Evolutionary conservation across 2,329 filamentous ascomycete species (phyloP), one percentile per base, ranked within the genome.

Genomic region (Ascochyta koolunga): DNA sequence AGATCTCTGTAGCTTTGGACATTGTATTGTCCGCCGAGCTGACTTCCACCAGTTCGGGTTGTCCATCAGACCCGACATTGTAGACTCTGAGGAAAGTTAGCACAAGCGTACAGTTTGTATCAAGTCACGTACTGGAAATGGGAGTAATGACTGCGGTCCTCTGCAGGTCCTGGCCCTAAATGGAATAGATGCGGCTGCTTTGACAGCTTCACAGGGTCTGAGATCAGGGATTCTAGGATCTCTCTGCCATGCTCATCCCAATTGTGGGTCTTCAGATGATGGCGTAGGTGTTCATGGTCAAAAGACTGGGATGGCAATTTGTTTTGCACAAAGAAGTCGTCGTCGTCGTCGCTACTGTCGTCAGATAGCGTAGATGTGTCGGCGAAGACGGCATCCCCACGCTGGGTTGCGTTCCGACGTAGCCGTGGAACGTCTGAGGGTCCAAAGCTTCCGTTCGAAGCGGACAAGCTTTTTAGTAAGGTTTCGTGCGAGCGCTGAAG

Each of bases 1-100:
- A 71, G 10, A 68, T 70, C 58, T 64, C 67, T 46, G 56, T 65
- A 10, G 70, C 70, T 31, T 64, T 72, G 2, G 68, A 73, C 57
- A 71, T 73, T 36, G 60, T 66, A n/a, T 72, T 68, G 13, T 75
- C 68, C 5, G 65, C 60, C 4, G 69, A 58, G 16, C 64, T 65
- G 11, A 67, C 57, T 33, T 76, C 74, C 2, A 77, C 68, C 2
- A 74, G 60, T 8, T 77, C 52, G 2, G 79, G 77, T 1, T 68
- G 61, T 2, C 80, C 80, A 48, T 83, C 78, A 4, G 69, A 68
- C 0, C 77, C 78, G 11, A 86, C 76, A 57, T 86, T 83, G 61
- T 84, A 86, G 4, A 86, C 79, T 19, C 50, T 54, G 32, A 2
- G 35, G 11, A 4, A n/a, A 10, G 35, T 58, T 21, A 56, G 27